These are phyloP conservation scores for Amauroascus niger DNA, from an alignment of 2,329 filamentous ascomycete genomes.

Conservation along the genomic window DNA sequence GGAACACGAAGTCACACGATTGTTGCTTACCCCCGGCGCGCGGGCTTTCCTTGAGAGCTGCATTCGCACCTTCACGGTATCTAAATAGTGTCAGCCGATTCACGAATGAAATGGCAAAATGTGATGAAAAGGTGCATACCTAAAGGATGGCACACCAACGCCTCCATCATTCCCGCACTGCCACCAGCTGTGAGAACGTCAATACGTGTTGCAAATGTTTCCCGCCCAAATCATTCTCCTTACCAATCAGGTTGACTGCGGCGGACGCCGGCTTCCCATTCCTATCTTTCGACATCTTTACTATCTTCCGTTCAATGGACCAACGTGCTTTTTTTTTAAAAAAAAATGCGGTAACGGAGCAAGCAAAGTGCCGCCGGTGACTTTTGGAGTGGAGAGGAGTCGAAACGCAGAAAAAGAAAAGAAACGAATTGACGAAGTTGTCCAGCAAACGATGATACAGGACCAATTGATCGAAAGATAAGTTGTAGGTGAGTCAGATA, in stretches of 20 bases:
- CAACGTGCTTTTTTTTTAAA: neutral
- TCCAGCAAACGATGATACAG: neutral
- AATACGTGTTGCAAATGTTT: conserved; percentile 12
- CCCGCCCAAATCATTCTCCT: conserved; percentile 25
- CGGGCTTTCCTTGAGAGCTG: conserved; percentile 83
- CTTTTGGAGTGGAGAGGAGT: neutral
- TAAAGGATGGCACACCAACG: conserved; percentile 86
- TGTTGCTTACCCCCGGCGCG: conserved; percentile 57
- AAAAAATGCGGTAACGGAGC: neutral
- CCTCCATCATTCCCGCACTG: conserved; percentile 98
- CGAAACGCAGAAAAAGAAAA: neutral
- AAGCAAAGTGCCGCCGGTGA: neutral
- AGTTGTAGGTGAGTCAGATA: conserved; percentile 1
- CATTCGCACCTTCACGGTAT: conserved; percentile 99
- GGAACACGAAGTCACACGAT: neutral
- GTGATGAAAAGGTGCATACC: conserved; percentile 44
- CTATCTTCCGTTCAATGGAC: neutral
- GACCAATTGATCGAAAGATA: conserved; percentile 4
- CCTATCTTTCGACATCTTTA: conserved; percentile 12
- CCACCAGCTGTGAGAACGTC: conserved; percentile 61
- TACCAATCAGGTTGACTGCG: conserved; percentile 86
- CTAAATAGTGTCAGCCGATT: conserved; percentile 37
- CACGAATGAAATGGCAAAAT: neutral
- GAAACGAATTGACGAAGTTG: neutral
- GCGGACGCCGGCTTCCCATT: conserved; percentile 62